Percentiles rank a stretch among this genome's conserved stretches.
These are phyloP conservation scores for Nematocida minor DNA, from an alignment of 371 early-diverging fungal genomes.

Conservation along the genomic window DNA sequence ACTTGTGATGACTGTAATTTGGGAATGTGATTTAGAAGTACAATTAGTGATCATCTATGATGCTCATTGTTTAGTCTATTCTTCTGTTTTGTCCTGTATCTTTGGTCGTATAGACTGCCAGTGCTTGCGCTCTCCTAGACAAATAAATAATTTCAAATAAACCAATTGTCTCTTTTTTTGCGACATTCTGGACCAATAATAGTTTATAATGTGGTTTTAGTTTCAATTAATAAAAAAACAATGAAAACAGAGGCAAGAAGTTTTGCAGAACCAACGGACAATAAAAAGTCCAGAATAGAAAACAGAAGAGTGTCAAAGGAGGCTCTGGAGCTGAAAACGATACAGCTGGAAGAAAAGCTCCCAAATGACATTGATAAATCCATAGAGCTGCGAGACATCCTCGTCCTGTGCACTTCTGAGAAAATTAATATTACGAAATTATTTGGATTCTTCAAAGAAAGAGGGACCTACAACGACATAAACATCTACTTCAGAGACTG, in stretches of 20 bases:
- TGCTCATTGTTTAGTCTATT: no score
- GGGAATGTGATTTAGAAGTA: no score
- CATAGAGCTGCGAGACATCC: constrained; percentile 57
- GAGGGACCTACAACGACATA: constrained; percentile 48
- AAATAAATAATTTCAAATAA: no score
- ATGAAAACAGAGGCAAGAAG: no score
- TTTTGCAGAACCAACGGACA: constrained; percentile 32
- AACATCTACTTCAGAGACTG: constrained; percentile 65
- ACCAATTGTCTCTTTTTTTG: no score
- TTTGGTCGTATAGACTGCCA: no score
- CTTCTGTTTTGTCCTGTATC: no score
- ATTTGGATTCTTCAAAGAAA: constrained; percentile 57
- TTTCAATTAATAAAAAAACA: not conserved
- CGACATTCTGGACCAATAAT: no score
- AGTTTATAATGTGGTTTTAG: no score
- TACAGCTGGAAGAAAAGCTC: constrained; percentile 30
- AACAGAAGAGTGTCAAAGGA: constrained; percentile 56
- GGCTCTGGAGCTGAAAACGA: constrained; percentile 61
- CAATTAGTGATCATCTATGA: no score
- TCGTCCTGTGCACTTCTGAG: constrained; percentile 65
- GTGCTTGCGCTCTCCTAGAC: no score
- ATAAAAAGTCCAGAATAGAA: constrained; percentile 41
- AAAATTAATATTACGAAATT: constrained; percentile 60
- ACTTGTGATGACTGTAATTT: no score
- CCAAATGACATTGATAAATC: constrained; percentile 49